These are phyloP conservation scores for Reutealis trisperma DNA, from an alignment of 345 rosid species.

Conservation along the genomic window DNA sequence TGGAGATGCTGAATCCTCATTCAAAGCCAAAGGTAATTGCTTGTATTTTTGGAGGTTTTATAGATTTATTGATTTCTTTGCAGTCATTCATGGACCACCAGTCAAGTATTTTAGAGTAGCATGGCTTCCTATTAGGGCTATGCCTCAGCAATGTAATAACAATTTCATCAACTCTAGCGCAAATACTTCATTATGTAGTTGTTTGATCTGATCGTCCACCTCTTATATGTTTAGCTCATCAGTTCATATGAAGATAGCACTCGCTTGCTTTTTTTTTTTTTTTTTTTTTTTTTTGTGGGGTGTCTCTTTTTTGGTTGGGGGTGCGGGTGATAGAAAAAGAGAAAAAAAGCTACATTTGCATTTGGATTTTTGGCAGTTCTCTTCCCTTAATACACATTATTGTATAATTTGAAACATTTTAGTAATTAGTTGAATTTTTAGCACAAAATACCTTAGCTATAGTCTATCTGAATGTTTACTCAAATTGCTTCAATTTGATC, in stretches of 20 bases:
- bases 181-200: too few species aligned
- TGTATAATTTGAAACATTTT: conserved; percentile 1
- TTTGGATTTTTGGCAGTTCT: background rate
- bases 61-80: background rate
- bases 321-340: too few species aligned
- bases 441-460: background rate
- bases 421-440: background rate
- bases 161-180: background rate
- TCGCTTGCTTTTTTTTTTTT: background rate
- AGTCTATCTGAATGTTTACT: background rate
- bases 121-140: background rate
- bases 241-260: background rate
- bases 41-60: background rate
- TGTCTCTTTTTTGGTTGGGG: too few species aligned
- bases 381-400: too few species aligned
- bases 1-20: conserved; percentile 95
- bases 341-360: background rate
- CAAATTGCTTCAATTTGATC: conserved; percentile 7
- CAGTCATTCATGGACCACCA: background rate
- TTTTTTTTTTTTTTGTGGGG: too few species aligned
- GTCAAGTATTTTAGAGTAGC: background rate
- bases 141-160: background rate
- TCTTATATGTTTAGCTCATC: too few species aligned
- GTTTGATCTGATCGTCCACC: background rate
- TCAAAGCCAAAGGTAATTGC: conserved; percentile 64